These are phyloP conservation scores for Botrytis porri DNA, from an alignment of 2,329 filamentous ascomycete genomes.

Conservation along the genomic window DNA sequence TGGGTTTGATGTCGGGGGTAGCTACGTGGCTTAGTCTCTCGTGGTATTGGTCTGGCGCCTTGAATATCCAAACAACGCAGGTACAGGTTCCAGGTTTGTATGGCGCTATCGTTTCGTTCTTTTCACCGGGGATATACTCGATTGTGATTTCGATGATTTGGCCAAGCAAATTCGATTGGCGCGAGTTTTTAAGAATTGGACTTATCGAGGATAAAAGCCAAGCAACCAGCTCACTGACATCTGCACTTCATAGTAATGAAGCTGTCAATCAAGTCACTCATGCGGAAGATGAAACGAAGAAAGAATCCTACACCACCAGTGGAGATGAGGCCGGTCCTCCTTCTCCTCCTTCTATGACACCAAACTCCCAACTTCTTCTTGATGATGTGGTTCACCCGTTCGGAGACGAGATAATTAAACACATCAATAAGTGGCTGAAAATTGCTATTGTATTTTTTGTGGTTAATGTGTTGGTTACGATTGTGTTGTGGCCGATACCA, in stretches of 20 bases:
- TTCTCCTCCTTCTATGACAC: not conserved
- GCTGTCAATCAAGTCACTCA: slow-evolving; percentile 23
- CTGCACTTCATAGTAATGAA: slow-evolving; percentile 22
- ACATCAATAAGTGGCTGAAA: slow-evolving; percentile 41
- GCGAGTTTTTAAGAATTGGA: slow-evolving; percentile 45
- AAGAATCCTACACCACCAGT: not conserved
- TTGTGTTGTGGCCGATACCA: slow-evolving; percentile 49
- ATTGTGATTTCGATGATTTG: slow-evolving; percentile 46
- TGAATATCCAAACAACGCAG: slow-evolving; percentile 48
- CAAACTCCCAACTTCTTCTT: slow-evolving; percentile 30
- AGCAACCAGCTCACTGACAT: not conserved
- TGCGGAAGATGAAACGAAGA: not conserved
- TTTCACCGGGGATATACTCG: slow-evolving; percentile 45
- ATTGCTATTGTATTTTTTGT: slow-evolving; percentile 44
- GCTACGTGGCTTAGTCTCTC: slow-evolving; percentile 51
- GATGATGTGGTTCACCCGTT: slow-evolving; percentile 47
- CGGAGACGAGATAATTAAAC: slow-evolving; percentile 37
- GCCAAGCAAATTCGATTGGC: slow-evolving; percentile 47
- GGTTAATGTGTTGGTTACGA: slow-evolving; percentile 45
- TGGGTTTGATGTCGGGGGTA: slow-evolving; percentile 51
- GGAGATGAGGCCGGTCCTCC: not conserved
- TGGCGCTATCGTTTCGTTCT: slow-evolving; percentile 49
- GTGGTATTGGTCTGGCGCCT: slow-evolving; percentile 41
- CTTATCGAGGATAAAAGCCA: slow-evolving; percentile 41
- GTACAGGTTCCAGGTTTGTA: slow-evolving; percentile 51